Conservation (phyloP, 768 basidiomycete genomes). For the Serendipita sp. region DNA sequence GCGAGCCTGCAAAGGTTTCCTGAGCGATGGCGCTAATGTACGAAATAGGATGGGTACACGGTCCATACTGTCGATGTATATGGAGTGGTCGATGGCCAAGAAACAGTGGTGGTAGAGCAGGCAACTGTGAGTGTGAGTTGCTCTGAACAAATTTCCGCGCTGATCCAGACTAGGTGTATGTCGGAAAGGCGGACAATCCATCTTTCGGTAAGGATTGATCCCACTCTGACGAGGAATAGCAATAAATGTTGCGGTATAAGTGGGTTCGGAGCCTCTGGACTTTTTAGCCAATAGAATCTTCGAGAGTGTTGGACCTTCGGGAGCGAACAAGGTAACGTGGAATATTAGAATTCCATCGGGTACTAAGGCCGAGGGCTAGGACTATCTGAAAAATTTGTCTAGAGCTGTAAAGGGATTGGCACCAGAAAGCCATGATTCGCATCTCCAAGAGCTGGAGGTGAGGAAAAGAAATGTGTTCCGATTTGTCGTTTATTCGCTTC, state of each 20-base stretch:
- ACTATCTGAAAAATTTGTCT: slow-evolving; percentile 72
- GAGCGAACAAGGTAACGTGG: slow-evolving; percentile 62
- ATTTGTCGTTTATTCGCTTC: neutral
- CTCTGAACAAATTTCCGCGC: neutral
- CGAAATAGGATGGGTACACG: slow-evolving; percentile 72
- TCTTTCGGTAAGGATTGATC: slow-evolving; percentile 51
- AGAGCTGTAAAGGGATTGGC: slow-evolving; percentile 58
- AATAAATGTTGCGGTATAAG: slow-evolving; percentile 26
- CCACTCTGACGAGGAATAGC: neutral
- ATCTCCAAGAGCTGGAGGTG: slow-evolving; percentile 66
- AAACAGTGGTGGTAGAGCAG: slow-evolving; percentile 37
- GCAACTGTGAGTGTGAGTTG: slow-evolving; percentile 20
- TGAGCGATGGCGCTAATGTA: neutral
- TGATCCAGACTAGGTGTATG: slow-evolving; percentile 48
- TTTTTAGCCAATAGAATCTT: slow-evolving; percentile 53
- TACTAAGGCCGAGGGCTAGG: slow-evolving; percentile 29
- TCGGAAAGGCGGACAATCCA: slow-evolving; percentile 73
- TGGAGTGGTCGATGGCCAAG: slow-evolving; percentile 35
- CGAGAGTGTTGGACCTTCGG: slow-evolving; percentile 69
- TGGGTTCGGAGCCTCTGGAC: slow-evolving; percentile 70
- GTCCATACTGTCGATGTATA: slow-evolving; percentile 64
- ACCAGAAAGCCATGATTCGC: slow-evolving; percentile 56
- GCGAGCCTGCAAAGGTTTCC: slow-evolving; percentile 21
- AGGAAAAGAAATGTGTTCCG: slow-evolving; percentile 11
- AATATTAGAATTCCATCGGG: neutral